phyloP scores from a whole-genome alignment of 345 rosid species.

The Bretschneidera sinensis region DNA sequence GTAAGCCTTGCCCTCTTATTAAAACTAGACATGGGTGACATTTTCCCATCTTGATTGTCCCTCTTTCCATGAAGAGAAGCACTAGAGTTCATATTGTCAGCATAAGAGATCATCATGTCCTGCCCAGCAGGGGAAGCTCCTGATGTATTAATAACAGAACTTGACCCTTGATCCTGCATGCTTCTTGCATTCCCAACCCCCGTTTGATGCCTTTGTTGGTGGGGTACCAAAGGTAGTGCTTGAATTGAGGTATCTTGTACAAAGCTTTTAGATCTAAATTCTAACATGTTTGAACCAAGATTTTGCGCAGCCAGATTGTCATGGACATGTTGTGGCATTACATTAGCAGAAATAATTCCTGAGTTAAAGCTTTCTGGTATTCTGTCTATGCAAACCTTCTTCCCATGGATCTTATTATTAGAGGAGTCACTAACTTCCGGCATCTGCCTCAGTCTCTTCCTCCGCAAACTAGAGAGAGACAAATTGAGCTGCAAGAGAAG shows the following conservation, averaged over 20 bases:
- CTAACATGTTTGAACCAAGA: constrained; percentile 42
- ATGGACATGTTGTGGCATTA: constrained; percentile 50
- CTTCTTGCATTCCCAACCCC: constrained; percentile 51
- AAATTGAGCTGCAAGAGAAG: constrained; percentile 63
- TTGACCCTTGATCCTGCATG: constrained; percentile 61
- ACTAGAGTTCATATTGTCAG: constrained; percentile 44
- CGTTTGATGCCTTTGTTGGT: constrained; percentile 52
- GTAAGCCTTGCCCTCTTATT: constrained; percentile 61
- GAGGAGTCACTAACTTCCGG: constrained; percentile 58
- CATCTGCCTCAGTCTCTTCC: constrained; percentile 69
- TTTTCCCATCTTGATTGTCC: constrained; percentile 65
- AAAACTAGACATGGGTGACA: constrained; percentile 51
- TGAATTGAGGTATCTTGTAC: constrained; percentile 47
- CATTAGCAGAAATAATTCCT: constrained; percentile 44
- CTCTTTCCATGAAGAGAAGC: constrained; percentile 60
- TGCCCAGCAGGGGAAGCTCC: constrained; percentile 62
- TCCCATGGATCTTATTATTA: constrained; percentile 61
- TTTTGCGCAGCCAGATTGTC: constrained; percentile 59
- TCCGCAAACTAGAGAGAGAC: constrained; percentile 50
- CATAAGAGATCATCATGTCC: constrained; percentile 59
- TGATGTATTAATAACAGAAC: constrained; percentile 36
- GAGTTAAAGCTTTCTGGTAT: constrained; percentile 62
- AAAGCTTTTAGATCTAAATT: constrained; percentile 53
- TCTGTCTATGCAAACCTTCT: constrained; percentile 69
- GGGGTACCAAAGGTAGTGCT: constrained; percentile 42